Evolutionary conservation across 306 rosid species (phyloP), one percentile per base, ranked within the genome.

Genomic region (Acacia crassicarpa): DNA sequence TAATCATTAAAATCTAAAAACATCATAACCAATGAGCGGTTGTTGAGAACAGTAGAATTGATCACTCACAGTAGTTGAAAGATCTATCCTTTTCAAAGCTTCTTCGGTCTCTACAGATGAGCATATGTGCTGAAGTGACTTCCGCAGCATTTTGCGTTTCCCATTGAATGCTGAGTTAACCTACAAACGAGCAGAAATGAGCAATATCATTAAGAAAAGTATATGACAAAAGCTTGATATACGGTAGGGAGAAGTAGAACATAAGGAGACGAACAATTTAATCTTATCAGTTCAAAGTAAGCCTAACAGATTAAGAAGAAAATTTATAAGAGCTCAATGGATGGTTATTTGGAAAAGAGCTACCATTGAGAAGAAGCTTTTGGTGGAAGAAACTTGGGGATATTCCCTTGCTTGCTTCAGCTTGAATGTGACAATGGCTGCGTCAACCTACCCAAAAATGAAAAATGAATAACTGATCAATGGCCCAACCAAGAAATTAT

Each of bases 321-420:
- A 56, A 48, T 67, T 45, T 44, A 25, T 46, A 68, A 12, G 65
- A 49, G 53, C 69, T 76, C 63, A n/a, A 66, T 68, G 44, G 38
- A 74, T 82, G 82, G 59, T 49, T 41, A 48, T 23, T 35, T 66
- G 76, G 65, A 44, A 74, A 83, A 65, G 49, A 68, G 59, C 23
- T 65, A 93, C 99, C 99, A 91, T 87, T 72, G 95, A 89, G 84
- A 95, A 95, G 94, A 95, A 95, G 88, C 98, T 91, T 88, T 88
- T 90, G 49, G 84, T 76, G n/a, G 95, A 91, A 38, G 93, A 88
- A 84, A 95, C 93, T 25, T 79, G 63, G 81, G 97, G 97, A 86
- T 87, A 91, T 44, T 87, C 85, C 58, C 86, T 65, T 32, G 92
- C 84, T 89, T 67, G 88, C 91, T 93, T 93, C 85, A 91, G 90